Evolutionary conservation across 2,329 filamentous ascomycete species (phyloP), one percentile per base, ranked within the genome.

Genomic region (Cercospora janseana): DNA sequence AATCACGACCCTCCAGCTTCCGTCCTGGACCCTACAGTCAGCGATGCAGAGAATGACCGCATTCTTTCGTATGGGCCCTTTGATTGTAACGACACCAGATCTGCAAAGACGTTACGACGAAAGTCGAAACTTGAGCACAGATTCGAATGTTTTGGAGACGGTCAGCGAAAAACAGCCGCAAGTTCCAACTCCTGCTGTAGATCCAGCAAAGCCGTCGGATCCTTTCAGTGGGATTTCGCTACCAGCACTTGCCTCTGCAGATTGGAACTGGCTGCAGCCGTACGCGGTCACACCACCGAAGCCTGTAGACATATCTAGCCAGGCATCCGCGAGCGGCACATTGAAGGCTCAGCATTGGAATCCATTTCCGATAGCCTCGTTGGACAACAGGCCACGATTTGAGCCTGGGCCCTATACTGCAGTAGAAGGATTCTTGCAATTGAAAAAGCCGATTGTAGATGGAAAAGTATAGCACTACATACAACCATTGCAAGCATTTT

Each of bases 31-130:
- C 8, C 20, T 49, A 3, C 44, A 48, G 26, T 26, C 24, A n/a
- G 50, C 50, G 7, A 31, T 52, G 23, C 12, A 43, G 10, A 24
- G 37, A 3, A 52, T 48, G 44, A 52, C 44, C 1, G 50, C 35
- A 3, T 49, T 52, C 23, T 49, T 49, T n/a, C 26, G 18, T 16
- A 40, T 45, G 24, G 46, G 46, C 2, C 46, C 46, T n/a, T n/a
- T 49, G 10, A 13, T 49, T 4, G 21, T 49, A 12, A 49, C 46
- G 3, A 49, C 34, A 6, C 34, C 27, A 6, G 46, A 44, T 37
- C 12, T 44, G 7, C 38, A 34, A n/a, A 43, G 10, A 10, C 24
- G 20, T 15, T 49, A 49, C 27, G 38, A 49, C 21, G 2, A 6
- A 13, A 35, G 18, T n/a, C 6, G 20, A 6, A 44, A 32, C 9